phyloP scores from a whole-genome alignment of 139 green algal species.

The Pseudopediastrum boryanum region DNA sequence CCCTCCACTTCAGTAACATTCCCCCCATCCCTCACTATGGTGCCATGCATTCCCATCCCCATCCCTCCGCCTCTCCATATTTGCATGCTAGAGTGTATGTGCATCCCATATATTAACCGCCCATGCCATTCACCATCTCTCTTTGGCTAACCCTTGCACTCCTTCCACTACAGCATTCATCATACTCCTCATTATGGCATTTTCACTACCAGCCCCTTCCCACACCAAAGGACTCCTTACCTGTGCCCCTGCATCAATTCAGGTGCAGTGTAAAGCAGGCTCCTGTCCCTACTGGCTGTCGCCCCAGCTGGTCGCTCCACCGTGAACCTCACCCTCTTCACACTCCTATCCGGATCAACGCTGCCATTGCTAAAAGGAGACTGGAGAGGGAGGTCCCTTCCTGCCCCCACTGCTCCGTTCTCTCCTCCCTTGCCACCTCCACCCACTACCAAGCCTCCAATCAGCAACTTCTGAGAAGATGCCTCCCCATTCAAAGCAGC shows the following conservation, averaged over 20 bases:
- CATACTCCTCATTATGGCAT: not conserved
- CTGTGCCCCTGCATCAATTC: constrained; percentile 41
- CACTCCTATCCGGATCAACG: not conserved
- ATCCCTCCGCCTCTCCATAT: not conserved
- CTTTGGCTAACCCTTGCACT: not conserved
- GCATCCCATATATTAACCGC: not conserved
- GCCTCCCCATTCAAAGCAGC: not conserved
- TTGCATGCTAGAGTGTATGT: not conserved
- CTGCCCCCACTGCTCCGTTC: no score
- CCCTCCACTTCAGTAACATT: no score
- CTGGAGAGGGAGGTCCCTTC: no score
- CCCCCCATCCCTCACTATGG: no score
- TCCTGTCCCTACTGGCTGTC: constrained; percentile 28
- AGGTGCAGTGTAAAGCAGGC: constrained; percentile 40
- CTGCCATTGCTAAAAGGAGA: not conserved
- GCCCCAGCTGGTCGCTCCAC: constrained; percentile 8
- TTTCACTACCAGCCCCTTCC: not conserved
- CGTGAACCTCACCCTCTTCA: constrained; percentile 23
- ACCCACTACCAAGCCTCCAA: not conserved
- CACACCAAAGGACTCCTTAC: constrained; percentile 1
- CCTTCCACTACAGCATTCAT: not conserved
- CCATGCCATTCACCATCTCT: not conserved
- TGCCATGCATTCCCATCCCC: not conserved
- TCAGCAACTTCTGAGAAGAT: no score
- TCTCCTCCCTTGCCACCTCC: no score